These are phyloP conservation scores for Eragrostis nindensis DNA, from an alignment of 176 grass and related monocot genomes.

Conservation along the genomic window DNA sequence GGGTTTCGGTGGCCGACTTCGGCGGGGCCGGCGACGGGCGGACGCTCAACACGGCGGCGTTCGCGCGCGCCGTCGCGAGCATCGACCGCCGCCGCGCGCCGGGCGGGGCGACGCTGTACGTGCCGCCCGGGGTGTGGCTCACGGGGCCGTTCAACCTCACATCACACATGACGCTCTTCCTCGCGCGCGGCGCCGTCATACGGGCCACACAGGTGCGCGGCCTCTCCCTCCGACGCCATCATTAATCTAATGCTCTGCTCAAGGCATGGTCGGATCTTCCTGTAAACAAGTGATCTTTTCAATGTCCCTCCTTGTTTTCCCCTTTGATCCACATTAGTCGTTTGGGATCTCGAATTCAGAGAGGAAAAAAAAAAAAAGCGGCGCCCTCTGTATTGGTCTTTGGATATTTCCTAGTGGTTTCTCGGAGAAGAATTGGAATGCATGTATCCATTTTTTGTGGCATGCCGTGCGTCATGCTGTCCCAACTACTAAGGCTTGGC, in stretches of 20 bases:
- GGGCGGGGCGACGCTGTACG: constrained; percentile 69
- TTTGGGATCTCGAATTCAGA: constrained; percentile 19
- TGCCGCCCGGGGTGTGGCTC: constrained; percentile 79
- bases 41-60: constrained; percentile 65
- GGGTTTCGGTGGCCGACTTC: constrained; percentile 74
- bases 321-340: background rate
- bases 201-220: constrained; percentile 57
- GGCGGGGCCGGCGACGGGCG: constrained; percentile 66
- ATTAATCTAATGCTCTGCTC: constrained; percentile 10
- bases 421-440: background rate
- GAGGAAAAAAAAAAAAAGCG: background rate
- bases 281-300: background rate
- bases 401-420: constrained; percentile 19
- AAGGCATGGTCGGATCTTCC: background rate
- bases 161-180: constrained; percentile 87
- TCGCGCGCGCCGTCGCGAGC: constrained; percentile 48
- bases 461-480: background rate
- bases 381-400: background rate
- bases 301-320: background rate
- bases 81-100: constrained; percentile 48
- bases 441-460: constrained; percentile 2
- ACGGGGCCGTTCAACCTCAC: constrained; percentile 89
- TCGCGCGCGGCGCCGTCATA: constrained; percentile 69
- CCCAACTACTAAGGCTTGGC: background rate
- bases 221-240: background rate